These are phyloP conservation scores for Pistacia atlantica DNA, from an alignment of 345 rosid genomes.

Conservation along the genomic window DNA sequence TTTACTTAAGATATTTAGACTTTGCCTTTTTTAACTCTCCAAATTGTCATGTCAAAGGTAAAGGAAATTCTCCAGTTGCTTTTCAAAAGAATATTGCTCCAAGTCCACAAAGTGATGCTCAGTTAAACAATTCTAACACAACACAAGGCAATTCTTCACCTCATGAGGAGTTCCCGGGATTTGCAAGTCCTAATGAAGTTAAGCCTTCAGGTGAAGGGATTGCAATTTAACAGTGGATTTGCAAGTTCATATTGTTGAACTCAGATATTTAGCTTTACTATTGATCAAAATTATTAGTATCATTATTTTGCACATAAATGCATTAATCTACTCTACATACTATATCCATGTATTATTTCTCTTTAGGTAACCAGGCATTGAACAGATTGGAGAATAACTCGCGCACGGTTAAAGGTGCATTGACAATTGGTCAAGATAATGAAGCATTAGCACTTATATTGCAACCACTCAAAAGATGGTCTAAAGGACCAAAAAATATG, in stretches of 20 bases:
- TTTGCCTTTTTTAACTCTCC: constrained; percentile 17
- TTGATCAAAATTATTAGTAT: background rate
- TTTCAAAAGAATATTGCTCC: constrained; percentile 37
- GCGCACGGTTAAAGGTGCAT: constrained; percentile 88
- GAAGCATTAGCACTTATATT: constrained; percentile 62
- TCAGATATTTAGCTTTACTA: background rate
- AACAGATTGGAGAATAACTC: constrained; percentile 83
- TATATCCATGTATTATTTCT: constrained; percentile 11
- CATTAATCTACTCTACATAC: constrained; percentile 5
- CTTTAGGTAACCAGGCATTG: constrained; percentile 61
- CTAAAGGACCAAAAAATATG: constrained; percentile 54
- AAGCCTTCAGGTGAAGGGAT: constrained; percentile 56
- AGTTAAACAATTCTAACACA: constrained; percentile 37
- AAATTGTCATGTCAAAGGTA: constrained; percentile 43
- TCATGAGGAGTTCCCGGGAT: constrained; percentile 70
- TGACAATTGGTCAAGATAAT: constrained; percentile 70
- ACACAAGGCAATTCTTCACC: constrained; percentile 44
- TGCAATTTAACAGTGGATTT: background rate
- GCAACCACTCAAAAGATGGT: constrained; percentile 73
- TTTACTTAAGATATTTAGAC: constrained; percentile 9
- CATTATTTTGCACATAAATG: background rate
- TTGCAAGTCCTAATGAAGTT: constrained; percentile 60
- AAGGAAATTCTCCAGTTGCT: constrained; percentile 38
- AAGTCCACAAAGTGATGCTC: constrained; percentile 32
- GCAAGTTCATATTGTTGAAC: background rate